Base-by-base conservation (phyloP, 2,329 filamentous ascomycete species). In the Trichoderma semiorbis region DNA sequence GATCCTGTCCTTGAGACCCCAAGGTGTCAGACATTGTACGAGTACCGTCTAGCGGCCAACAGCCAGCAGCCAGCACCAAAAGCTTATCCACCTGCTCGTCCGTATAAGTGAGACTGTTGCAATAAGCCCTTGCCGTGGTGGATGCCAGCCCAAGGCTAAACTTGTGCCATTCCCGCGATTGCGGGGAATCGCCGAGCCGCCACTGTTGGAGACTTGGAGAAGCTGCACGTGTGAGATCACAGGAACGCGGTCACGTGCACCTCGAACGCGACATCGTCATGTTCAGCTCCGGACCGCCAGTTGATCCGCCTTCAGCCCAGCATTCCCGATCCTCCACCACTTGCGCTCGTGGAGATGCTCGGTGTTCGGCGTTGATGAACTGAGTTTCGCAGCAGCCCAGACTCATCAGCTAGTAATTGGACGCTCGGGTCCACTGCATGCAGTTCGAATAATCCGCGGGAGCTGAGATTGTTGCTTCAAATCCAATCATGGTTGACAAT, bases 401-500 rank as follows among this genome's bases (percentile, higher is more conserved):
- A 47, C 28, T 69, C 66, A 61, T 24, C 28, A 61, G 43, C 55
- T 69, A 47, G 43, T 69, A 60, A 61, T 61, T 69, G 61, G 66
- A 69, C 55, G 57, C 58, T 72, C 55, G 71, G 64, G 66, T 64
- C 71, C 71, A 72, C 65, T 50, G 24, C 58, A 43, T 55, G 60
- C 58, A 36, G 32, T 47, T 43, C 36, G 57, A 28, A 32, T 21
- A 39, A 36, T 21, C 53, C 28, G 43, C 39, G 47, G 24, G 34
- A n/a, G n/a, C 62, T 55, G 47, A 47, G 24, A 36, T 50, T 69
- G 65, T 70, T 50, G 64, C 26, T 61, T 65, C 69, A 53, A 66
- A 32, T 61, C 74, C 73, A 57, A 78, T 74, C 78, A 86, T 86
- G 85, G 78, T 83, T 72, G 84, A 86, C 71, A 79, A 81, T 73